Percentiles rank a stretch among this genome's conserved stretches.
Evolutionary conservation across 1,139 yeast genomes (phyloP).

Genomic region (Lodderomyces jiufengensis): DNA sequence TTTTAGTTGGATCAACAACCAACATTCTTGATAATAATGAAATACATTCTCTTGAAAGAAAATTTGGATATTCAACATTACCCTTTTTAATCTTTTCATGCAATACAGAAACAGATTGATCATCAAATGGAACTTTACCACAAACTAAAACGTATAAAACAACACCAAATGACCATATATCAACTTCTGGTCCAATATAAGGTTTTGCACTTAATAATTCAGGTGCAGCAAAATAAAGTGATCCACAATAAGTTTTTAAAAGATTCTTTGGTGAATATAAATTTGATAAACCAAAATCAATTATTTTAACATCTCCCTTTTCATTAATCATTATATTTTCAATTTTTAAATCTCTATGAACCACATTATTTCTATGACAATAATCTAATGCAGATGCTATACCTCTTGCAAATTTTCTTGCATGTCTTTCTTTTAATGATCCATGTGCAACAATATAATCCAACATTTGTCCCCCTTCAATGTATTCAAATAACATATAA

Average conservation of each 20-base stretch:
- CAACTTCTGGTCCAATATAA: constrained; percentile 95
- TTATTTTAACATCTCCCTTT: constrained; percentile 90
- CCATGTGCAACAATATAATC: constrained; percentile 98
- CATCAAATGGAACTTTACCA: constrained; percentile 98
- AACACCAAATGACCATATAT: constrained; percentile 97
- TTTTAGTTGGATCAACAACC: constrained; percentile 78
- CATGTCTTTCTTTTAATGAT: constrained; percentile 87
- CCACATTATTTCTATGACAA: constrained; percentile 90
- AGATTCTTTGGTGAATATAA: constrained; percentile 69
- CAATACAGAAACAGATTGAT: constrained; percentile 84
- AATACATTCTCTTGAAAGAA: constrained; percentile 78
- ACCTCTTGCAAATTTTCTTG: constrained; percentile 94
- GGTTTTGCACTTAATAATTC: constrained; percentile 91
- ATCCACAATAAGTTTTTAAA: constrained; percentile 94
- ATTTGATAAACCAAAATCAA: constrained; percentile 94
- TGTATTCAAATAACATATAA: constrained; percentile 95
- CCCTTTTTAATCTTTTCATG: constrained; percentile 96
- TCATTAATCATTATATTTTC: constrained; percentile 95
- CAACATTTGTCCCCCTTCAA: constrained; percentile 96
- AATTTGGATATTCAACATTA: constrained; percentile 84
- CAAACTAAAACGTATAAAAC: constrained; percentile 91
- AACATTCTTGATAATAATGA: constrained; percentile 84
- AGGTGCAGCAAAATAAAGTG: constrained; percentile 97
- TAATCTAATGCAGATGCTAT: constrained; percentile 92
- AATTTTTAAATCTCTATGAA: constrained; percentile 93